These are phyloP conservation scores for Phialophora verrucosa DNA, from an alignment of 2,329 filamentous ascomycete genomes.

Conservation along the genomic window DNA sequence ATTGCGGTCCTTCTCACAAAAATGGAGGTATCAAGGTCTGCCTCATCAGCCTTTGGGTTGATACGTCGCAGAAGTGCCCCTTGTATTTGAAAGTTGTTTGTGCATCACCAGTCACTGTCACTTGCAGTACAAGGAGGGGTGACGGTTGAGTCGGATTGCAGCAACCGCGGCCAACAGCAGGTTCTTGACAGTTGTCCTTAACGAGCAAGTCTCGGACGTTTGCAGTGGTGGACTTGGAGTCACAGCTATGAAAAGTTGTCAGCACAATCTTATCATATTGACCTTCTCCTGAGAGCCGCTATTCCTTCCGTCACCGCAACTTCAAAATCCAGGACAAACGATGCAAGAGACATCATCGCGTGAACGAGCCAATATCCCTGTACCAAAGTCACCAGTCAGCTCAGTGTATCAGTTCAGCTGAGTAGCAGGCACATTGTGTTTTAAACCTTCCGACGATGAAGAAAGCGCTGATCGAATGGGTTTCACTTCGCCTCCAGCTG, in stretches of 20 bases:
- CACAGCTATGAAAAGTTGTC: slow-evolving; percentile 11
- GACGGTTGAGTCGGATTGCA: background rate
- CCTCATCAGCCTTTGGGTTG: background rate
- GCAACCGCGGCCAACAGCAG: background rate
- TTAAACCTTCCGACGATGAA: background rate
- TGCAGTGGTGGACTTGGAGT: background rate
- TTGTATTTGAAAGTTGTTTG: background rate
- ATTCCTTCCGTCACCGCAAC: slow-evolving; percentile 2
- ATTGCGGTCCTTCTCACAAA: background rate
- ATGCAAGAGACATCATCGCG: background rate
- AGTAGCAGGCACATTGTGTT: background rate
- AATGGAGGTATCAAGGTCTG: background rate
- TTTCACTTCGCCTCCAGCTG: slow-evolving; percentile 4
- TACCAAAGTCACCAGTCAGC: background rate
- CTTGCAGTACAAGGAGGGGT: background rate
- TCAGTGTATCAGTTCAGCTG: slow-evolving; percentile 22
- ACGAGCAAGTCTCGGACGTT: background rate
- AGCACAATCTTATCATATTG: slow-evolving; percentile 12
- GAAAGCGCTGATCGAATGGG: slow-evolving; percentile 1
- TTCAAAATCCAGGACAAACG: background rate
- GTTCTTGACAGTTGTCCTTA: background rate
- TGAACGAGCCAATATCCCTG: background rate
- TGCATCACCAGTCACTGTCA: background rate
- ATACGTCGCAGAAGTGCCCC: background rate
- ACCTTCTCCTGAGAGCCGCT: background rate